phyloP scores from a whole-genome alignment of 768 basidiomycete species.

The Infundibulicybe gibba region DNA sequence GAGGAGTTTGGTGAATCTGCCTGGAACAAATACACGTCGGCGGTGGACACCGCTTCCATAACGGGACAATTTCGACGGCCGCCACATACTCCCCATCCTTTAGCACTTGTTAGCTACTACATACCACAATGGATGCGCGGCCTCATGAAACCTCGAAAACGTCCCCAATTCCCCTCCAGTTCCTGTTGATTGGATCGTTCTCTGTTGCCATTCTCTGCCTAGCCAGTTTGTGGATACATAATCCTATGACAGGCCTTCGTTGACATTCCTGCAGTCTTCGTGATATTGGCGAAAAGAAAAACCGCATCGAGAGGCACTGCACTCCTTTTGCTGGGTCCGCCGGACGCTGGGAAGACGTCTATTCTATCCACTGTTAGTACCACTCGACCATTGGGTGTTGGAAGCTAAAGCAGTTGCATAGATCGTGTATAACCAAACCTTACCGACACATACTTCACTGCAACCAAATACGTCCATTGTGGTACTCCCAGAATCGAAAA shows the following conservation, averaged over 20 bases:
- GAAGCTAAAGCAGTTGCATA: conserved; percentile 20
- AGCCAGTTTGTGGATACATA: conserved; percentile 29
- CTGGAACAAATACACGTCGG: too few relatives aligned
- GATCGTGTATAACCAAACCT: conserved; percentile 62
- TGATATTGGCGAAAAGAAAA: conserved; percentile 40
- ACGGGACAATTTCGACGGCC: too few relatives aligned
- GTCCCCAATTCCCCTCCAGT: conserved; percentile 13
- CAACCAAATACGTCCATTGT: conserved; percentile 63
- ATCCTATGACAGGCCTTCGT: neutral
- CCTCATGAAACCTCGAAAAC: conserved; percentile 30
- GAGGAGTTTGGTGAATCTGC: too few relatives aligned
- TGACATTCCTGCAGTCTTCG: conserved; percentile 30
- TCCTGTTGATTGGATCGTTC: conserved; percentile 33
- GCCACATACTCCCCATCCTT: too few relatives aligned
- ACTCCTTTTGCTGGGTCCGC: conserved; percentile 73
- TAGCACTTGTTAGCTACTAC: neutral
- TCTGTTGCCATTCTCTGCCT: conserved; percentile 38
- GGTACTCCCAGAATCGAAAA: conserved; percentile 32
- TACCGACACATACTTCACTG: conserved; percentile 74
- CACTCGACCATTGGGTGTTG: neutral
- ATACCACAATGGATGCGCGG: conserved; percentile 11
- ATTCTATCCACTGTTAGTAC: conserved; percentile 64
- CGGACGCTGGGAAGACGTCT: conserved; percentile 80
- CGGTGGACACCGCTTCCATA: too few relatives aligned
- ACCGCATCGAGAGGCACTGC: conserved; percentile 48